Base-by-base conservation (phyloP, 495 filamentous ascomycete genomes). In the Penicillium manginii region DNA sequence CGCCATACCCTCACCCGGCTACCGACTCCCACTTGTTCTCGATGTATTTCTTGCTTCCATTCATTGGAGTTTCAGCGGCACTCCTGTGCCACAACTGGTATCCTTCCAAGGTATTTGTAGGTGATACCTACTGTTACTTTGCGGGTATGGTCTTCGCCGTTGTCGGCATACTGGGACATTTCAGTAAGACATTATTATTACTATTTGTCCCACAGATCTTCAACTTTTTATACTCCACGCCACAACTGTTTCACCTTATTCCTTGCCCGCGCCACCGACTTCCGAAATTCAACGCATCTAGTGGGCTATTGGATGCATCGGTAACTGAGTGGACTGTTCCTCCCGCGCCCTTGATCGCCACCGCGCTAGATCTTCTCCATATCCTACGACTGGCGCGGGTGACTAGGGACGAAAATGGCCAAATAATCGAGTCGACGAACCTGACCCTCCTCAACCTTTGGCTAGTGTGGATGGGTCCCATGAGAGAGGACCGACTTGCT, bases 91-190 rank as follows among this genome's bases (percentile, higher is more conserved):
- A 99, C 76, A 99, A 99, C 67, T 96, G 92, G 91, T 99, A 93
- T 70, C 94, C 94, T 2, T 90, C 93, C 14, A 86, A 86, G 54
- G 96, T 97, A 2, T 99, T 99, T 66, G 93, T 97, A 1, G 94
- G 94, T 22, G 94, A 99, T 69, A 99, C 94, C 17, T 99, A 98
- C 78, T 99, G 94, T 81, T 99, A 99, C 73, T 96, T 99, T 65
- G 93, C 94, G 0, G 94, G 94, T 56, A 99, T 98, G 93, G 91
- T 97, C 11, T 98, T 99, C 66, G 96, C 92, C 17, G 92, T 97
- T 53, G 94, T 98, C 58, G 91, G 91, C 48, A 97, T 99, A 57
- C 79, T 97, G 21, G 94, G 94, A 1, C 94, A 99, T 75, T 99
- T 99, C 74, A 93, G 89, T 79, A 99, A 99, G 78, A 99, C 94